Evolutionary conservation across 495 filamentous ascomycete genomes (phyloP).

Genomic region (Aspergillus ostianus): DNA sequence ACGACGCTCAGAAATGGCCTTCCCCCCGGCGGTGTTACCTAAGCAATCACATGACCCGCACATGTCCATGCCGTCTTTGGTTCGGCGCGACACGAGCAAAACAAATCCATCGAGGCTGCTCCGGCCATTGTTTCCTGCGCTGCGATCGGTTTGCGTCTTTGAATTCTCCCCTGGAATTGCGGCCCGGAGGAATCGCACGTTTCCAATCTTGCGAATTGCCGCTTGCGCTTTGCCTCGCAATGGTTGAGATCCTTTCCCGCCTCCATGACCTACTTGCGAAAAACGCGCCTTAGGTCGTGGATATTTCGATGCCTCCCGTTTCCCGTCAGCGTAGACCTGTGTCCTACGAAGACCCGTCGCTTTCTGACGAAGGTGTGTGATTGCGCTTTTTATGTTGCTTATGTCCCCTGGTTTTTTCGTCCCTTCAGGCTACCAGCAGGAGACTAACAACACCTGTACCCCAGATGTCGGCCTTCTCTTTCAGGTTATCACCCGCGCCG

Average conservation of each 20-base stretch:
- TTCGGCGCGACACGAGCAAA: slow-evolving; percentile 20
- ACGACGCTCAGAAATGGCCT: not conserved
- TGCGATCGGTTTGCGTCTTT: slow-evolving; percentile 4
- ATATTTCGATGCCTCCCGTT: slow-evolving; percentile 60
- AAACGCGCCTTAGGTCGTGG: slow-evolving; percentile 52
- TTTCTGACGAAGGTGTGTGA: slow-evolving; percentile 62
- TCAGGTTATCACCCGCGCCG: slow-evolving; percentile 70
- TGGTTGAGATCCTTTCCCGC: slow-evolving; percentile 43
- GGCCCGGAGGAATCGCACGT: slow-evolving; percentile 14
- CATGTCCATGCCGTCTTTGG: slow-evolving; percentile 14
- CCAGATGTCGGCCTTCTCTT: slow-evolving; percentile 77
- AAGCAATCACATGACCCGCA: slow-evolving; percentile 16
- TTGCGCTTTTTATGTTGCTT: not conserved
- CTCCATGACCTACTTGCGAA: slow-evolving; percentile 54
- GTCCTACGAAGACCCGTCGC: slow-evolving; percentile 46
- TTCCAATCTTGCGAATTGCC: slow-evolving; percentile 12
- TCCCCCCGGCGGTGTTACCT: slow-evolving; percentile 5
- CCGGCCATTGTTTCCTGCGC: slow-evolving; percentile 6
- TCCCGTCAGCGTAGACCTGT: slow-evolving; percentile 49
- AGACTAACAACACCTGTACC: not conserved
- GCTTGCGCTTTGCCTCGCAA: slow-evolving; percentile 31
- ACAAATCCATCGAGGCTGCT: slow-evolving; percentile 11
- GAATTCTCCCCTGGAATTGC: slow-evolving; percentile 10
- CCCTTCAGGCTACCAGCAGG: not conserved
- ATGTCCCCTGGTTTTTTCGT: not conserved